Conservation (phyloP, 768 basidiomycete genomes). For the Macrolepiota dolichaula region DNA sequence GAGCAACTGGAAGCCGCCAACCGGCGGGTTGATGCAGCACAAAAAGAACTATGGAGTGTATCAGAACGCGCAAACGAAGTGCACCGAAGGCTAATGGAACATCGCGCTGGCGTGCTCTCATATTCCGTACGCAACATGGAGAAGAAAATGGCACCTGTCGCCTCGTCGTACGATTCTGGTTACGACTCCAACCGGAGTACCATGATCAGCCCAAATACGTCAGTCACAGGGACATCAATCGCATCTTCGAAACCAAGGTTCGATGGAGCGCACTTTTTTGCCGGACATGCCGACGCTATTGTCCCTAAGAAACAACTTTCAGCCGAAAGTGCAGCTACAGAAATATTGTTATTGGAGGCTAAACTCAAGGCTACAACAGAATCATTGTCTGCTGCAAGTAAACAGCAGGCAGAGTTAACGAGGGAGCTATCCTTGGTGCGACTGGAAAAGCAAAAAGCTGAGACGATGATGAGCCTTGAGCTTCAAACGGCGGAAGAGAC, state of each 20-base stretch:
- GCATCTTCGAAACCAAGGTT: conserved; percentile 56
- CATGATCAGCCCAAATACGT: conserved; percentile 39
- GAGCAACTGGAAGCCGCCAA: conserved; percentile 76
- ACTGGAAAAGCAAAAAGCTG: conserved; percentile 68
- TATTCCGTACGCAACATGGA: conserved; percentile 68
- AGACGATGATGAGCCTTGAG: conserved; percentile 63
- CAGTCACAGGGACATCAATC: conserved; percentile 34
- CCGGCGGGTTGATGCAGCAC: conserved; percentile 63
- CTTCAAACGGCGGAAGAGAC: conserved; percentile 66
- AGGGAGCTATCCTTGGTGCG: conserved; percentile 59
- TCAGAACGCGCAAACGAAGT: conserved; percentile 65
- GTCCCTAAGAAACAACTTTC: conserved; percentile 46
- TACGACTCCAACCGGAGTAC: conserved; percentile 49
- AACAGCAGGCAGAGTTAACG: conserved; percentile 57
- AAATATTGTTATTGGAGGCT: conserved; percentile 55
- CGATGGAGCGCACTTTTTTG: conserved; percentile 82
- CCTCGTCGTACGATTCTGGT: conserved; percentile 45
- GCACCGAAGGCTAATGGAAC: conserved; percentile 65
- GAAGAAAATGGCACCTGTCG: conserved; percentile 37
- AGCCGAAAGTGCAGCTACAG: conserved; percentile 39
- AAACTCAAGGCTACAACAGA: conserved; percentile 60
- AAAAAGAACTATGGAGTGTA: conserved; percentile 68
- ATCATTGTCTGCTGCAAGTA: conserved; percentile 53
- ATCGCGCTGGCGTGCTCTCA: conserved; percentile 80
- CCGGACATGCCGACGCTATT: conserved; percentile 71